Conservation (phyloP, 2,329 filamentous ascomycete species). For the Coniella lustricola region DNA sequence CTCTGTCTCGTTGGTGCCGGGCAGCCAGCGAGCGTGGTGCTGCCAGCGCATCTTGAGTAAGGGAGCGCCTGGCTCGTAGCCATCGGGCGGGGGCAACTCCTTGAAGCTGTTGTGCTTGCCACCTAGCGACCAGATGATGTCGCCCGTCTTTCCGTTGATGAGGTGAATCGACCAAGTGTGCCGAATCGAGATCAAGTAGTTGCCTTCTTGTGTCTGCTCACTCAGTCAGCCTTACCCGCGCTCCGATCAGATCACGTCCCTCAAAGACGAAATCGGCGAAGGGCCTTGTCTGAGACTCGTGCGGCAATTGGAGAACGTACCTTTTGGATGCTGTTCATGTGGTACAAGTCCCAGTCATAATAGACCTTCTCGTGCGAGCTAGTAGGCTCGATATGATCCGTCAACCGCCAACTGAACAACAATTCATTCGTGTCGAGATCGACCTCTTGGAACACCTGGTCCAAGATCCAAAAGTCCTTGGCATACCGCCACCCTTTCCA, state of each 20-base stretch:
- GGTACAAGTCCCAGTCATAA: conserved; percentile 46
- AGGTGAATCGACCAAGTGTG: conserved; percentile 39
- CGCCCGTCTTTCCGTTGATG: conserved; percentile 40
- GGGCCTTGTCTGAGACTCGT: too few species aligned
- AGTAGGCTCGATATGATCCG: conserved; percentile 21
- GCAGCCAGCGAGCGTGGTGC: conserved; percentile 39
- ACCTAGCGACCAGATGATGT: conserved; percentile 44
- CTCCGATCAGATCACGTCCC: too few species aligned
- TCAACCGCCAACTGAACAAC: conserved; percentile 41
- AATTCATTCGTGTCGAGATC: conserved; percentile 42
- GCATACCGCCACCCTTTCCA: conserved; percentile 18
- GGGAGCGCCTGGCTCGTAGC: neutral
- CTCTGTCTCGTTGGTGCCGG: conserved; percentile 13
- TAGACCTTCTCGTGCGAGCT: conserved; percentile 11
- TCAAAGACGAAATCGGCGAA: too few species aligned
- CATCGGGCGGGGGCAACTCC: conserved; percentile 16
- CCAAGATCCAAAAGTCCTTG: conserved; percentile 20
- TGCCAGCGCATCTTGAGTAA: conserved; percentile 34
- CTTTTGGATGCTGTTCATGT: conserved; percentile 46
- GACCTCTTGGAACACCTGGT: conserved; percentile 36
- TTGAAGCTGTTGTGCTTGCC: conserved; percentile 40
- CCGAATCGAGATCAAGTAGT: conserved; percentile 48
- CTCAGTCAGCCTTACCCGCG: too few species aligned
- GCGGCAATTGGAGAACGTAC: too few species aligned
- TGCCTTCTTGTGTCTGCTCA: conserved; percentile 26